Percentiles rank a stretch among this genome's conserved stretches.
Conservation (phyloP, 2,329 filamentous ascomycete genomes). For the Rhexocercosporidium sp. region DNA sequence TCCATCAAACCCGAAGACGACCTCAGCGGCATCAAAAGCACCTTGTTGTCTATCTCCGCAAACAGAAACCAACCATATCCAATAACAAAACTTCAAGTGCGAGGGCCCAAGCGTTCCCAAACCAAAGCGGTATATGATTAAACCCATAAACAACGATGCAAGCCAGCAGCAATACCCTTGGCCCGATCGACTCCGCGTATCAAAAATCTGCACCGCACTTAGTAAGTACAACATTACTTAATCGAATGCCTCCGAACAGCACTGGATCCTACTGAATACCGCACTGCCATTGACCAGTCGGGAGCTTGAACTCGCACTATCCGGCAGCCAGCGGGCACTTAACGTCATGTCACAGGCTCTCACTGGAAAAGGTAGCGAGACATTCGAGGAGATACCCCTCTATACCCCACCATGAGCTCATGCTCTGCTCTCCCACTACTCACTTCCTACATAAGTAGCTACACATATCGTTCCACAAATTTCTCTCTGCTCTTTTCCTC, state of each 20-base stretch:
- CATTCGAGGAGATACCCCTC: no score
- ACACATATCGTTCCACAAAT: not conserved
- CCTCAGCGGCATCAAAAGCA: no score
- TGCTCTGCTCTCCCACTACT: conserved; percentile 7
- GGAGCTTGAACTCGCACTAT: not conserved
- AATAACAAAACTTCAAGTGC: no score
- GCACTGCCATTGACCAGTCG: not conserved
- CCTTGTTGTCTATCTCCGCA: not conserved
- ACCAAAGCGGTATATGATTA: conserved; percentile 4
- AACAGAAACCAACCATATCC: not conserved
- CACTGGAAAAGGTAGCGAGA: not conserved
- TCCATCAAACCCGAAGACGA: no score
- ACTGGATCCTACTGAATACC: no score
- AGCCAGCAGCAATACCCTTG: not conserved
- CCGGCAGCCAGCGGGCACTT: not conserved
- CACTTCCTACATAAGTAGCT: not conserved
- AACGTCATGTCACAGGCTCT: conserved; percentile 16
- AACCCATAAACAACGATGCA: not conserved
- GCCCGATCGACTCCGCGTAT: not conserved
- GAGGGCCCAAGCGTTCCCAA: not conserved
- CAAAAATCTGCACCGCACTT: not conserved
- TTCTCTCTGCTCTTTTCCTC: not conserved
- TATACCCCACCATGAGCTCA: conserved; percentile 30
- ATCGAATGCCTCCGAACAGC: not conserved
- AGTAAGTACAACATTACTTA: not conserved